A percentile compares a stretch with the other conserved stretches of the same genome.
Evolutionary conservation across 805 yeast species (phyloP).

Genomic region (Candida ascalaphidarum): DNA sequence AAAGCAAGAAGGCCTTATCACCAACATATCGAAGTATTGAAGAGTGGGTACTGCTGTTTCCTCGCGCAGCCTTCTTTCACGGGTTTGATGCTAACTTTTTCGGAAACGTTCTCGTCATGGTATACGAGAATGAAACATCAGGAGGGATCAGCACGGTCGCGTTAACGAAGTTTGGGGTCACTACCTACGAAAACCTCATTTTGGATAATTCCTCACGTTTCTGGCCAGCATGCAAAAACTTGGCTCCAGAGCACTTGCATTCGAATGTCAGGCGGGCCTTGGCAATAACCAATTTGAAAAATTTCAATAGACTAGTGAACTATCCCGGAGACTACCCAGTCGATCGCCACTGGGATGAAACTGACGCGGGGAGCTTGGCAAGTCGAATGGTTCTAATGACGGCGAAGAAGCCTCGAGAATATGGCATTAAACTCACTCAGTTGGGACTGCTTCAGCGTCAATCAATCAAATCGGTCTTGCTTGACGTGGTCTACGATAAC

Average conservation of each 20-base stretch:
- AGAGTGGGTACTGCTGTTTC: conserved; percentile 36
- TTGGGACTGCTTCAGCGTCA: conserved; percentile 50
- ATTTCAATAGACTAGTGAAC: conserved; percentile 50
- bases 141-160: conserved; percentile 44
- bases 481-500: conserved; percentile 69
- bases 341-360: conserved; percentile 58
- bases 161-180: conserved; percentile 59
- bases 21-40: too few relatives aligned
- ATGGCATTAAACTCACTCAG: conserved; percentile 50
- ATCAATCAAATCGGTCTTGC: conserved; percentile 40
- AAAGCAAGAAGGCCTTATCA: too few relatives aligned
- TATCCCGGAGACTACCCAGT: conserved; percentile 23
- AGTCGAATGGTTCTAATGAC: conserved; percentile 50
- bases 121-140: conserved; percentile 40
- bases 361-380: conserved; percentile 76
- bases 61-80: conserved; percentile 43
- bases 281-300: conserved; percentile 65
- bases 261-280: conserved; percentile 65
- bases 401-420: conserved; percentile 41
- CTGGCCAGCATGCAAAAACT: conserved; percentile 71
- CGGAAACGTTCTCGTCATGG: conserved; percentile 38
- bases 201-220: conserved; percentile 43
- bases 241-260: conserved; percentile 37
- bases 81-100: conserved; percentile 41
- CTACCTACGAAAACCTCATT: conserved; percentile 22